phyloP scores from a whole-genome alignment of 2,329 filamentous ascomycete genomes.

The Onygenales sp. region DNA sequence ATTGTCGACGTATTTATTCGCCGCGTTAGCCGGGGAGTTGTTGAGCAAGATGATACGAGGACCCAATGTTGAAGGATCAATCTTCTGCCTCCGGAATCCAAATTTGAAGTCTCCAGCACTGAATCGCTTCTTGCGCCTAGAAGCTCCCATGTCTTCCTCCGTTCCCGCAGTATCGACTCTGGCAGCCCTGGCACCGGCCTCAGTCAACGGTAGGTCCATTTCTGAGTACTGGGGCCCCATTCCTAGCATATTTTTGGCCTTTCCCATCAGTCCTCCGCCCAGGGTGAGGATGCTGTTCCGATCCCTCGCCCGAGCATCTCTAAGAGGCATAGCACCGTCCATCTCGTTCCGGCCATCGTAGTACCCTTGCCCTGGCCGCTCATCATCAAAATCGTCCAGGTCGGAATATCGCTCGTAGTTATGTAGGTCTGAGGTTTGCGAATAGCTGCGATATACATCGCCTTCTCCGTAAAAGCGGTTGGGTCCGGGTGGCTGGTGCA shows the following conservation, averaged over 20 bases:
- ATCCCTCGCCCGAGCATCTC: constrained; percentile 51
- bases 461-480: constrained; percentile 5
- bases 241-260: constrained; percentile 81
- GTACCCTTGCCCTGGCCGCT: constrained; percentile 58
- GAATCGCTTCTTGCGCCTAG: constrained; percentile 44
- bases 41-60: constrained; percentile 92
- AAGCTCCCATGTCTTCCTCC: constrained; percentile 31
- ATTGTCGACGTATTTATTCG: constrained; percentile 89
- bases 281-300: constrained; percentile 82
- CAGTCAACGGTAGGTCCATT: constrained; percentile 94
- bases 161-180: constrained; percentile 34
- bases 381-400: constrained; percentile 74
- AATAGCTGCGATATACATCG: constrained; percentile 38
- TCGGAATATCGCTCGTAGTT: constrained; percentile 93
- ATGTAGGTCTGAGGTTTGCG: constrained; percentile 70
- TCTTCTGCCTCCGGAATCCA: constrained; percentile 73
- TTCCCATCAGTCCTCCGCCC: constrained; percentile 78
- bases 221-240: constrained; percentile 85
- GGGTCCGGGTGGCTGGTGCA: constrained; percentile 12
- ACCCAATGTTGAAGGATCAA: constrained; percentile 82
- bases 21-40: constrained; percentile 83
- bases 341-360: constrained; percentile 55
- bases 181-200: constrained; percentile 50
- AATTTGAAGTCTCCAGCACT: constrained; percentile 79
- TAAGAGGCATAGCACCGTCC: constrained; percentile 30